Evolutionary conservation across 768 basidiomycete genomes (phyloP).

Genomic region (Mycena indigotica): DNA sequence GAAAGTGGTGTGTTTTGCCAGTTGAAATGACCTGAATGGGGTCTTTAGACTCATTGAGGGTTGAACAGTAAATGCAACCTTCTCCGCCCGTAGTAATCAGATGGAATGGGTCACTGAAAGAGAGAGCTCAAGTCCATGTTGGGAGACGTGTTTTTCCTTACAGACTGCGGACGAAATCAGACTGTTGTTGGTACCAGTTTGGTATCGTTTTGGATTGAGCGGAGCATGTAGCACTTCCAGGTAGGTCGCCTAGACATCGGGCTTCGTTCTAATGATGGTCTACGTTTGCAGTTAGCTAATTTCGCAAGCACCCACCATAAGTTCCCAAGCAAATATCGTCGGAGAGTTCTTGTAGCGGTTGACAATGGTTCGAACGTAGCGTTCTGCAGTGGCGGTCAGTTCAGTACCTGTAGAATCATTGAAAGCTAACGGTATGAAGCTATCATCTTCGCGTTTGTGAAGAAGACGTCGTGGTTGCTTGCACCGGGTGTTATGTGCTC

Average conservation of each 20-base stretch:
- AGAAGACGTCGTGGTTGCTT: constrained; percentile 59
- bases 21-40: constrained; percentile 10
- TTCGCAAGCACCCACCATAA: constrained; percentile 35
- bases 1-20: constrained; percentile 38
- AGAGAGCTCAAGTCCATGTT: no score
- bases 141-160: no score
- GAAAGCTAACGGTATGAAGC: constrained; percentile 42
- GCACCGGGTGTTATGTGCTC: constrained; percentile 53
- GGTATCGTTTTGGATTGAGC: constrained; percentile 47
- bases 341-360: constrained; percentile 55
- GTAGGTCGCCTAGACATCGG: constrained; percentile 55
- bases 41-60: constrained; percentile 45
- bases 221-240: constrained; percentile 49
- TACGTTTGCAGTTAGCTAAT: neutral
- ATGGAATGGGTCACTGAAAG: constrained; percentile 54
- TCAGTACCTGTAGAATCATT: neutral
- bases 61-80: constrained; percentile 55
- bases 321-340: constrained; percentile 60
- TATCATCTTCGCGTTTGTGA: constrained; percentile 52
- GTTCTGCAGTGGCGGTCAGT: constrained; percentile 33
- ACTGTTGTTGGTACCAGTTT: constrained; percentile 55
- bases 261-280: constrained; percentile 46
- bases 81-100: constrained; percentile 60
- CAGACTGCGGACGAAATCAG: constrained; percentile 54
- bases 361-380: constrained; percentile 51